phyloP scores from a whole-genome alignment of 1,139 yeast genomes.

The Saccharomycopsis hybrid region DNA sequence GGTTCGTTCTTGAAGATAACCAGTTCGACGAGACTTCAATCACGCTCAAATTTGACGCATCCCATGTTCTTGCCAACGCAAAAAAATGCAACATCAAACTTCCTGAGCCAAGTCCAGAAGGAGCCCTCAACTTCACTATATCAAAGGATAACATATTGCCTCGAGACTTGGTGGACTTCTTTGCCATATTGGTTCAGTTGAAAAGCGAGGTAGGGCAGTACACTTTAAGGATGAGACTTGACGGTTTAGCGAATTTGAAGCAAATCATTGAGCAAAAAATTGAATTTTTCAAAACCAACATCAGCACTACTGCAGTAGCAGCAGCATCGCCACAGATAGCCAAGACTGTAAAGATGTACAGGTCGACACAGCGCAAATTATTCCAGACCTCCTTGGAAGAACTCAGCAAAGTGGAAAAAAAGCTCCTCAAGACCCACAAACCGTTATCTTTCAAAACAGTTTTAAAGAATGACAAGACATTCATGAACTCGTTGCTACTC shows the following conservation, averaged over 20 bases:
- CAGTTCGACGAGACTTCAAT: slow-evolving; percentile 43
- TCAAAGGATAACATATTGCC: slow-evolving; percentile 34
- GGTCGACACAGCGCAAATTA: slow-evolving; percentile 41
- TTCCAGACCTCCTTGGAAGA: slow-evolving; percentile 41
- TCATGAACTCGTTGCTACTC: slow-evolving; percentile 33
- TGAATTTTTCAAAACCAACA: slow-evolving; percentile 29
- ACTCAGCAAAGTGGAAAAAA: slow-evolving; percentile 46
- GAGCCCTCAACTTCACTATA: slow-evolving; percentile 18
- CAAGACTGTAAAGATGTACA: slow-evolving; percentile 34
- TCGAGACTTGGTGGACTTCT: slow-evolving; percentile 40
- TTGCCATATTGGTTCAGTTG: slow-evolving; percentile 49
- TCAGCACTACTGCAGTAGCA: slow-evolving; percentile 17
- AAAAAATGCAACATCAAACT: slow-evolving; percentile 37
- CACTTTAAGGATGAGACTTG: slow-evolving; percentile 19
- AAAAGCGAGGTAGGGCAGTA: slow-evolving; percentile 10
- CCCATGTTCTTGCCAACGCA: slow-evolving; percentile 31
- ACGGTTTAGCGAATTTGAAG: slow-evolving; percentile 11
- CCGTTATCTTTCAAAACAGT: slow-evolving; percentile 49
- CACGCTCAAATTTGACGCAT: slow-evolving; percentile 17
- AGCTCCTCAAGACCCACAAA: slow-evolving; percentile 38
- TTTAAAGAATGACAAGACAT: slow-evolving; percentile 48
- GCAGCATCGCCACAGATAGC: slow-evolving; percentile 23
- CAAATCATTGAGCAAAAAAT: slow-evolving; percentile 32
- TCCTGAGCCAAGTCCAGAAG: slow-evolving; percentile 33
- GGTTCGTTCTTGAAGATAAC: slow-evolving; percentile 62